These are phyloP conservation scores for Metarhizium guizhouense DNA, from an alignment of 2,329 filamentous ascomycete genomes.

Conservation along the genomic window DNA sequence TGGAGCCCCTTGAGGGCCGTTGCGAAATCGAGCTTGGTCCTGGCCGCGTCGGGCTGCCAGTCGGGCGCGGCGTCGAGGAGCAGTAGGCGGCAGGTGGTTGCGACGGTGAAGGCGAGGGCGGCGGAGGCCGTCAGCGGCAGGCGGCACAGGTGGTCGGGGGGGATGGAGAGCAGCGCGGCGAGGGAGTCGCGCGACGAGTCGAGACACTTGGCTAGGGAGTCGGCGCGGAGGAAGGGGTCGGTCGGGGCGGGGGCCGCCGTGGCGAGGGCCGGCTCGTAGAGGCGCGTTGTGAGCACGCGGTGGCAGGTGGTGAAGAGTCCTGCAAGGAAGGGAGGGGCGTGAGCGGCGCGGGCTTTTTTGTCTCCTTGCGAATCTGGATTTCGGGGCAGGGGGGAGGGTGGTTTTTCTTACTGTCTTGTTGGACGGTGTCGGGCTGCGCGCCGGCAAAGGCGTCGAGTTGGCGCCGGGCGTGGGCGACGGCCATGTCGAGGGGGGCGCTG, in stretches of 20 bases:
- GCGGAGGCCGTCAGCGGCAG: constrained; percentile 21
- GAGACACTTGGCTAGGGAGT: constrained; percentile 29
- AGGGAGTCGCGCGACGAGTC: constrained; percentile 19
- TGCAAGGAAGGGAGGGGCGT: constrained; percentile 7
- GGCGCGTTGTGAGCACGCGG: constrained; percentile 20
- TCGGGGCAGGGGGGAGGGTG: too few relatives aligned
- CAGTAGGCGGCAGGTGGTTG: constrained; percentile 26
- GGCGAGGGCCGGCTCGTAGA: constrained; percentile 29
- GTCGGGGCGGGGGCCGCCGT: constrained; percentile 13
- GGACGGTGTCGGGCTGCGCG: not conserved
- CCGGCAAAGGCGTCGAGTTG: not conserved
- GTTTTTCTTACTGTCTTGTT: constrained; percentile 1
- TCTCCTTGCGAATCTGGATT: too few relatives aligned
- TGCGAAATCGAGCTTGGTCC: constrained; percentile 24
- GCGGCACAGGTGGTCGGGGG: constrained; percentile 13
- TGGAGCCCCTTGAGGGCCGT: constrained; percentile 15
- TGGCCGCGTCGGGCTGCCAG: constrained; percentile 26
- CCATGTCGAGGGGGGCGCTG: constrained; percentile 21
- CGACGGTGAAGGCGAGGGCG: constrained; percentile 24
- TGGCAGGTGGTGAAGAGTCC: constrained; percentile 26
- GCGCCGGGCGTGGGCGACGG: constrained; percentile 12
- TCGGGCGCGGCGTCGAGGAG: constrained; percentile 23
- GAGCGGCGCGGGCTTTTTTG: too few relatives aligned
- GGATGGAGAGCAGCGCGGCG: not conserved
- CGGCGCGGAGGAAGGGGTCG: constrained; percentile 20